Percentiles rank a stretch among this genome's conserved stretches.
phyloP scores from a whole-genome alignment of 2,329 filamentous ascomycete species.

The Sclerotinia sclerotiorum region DNA sequence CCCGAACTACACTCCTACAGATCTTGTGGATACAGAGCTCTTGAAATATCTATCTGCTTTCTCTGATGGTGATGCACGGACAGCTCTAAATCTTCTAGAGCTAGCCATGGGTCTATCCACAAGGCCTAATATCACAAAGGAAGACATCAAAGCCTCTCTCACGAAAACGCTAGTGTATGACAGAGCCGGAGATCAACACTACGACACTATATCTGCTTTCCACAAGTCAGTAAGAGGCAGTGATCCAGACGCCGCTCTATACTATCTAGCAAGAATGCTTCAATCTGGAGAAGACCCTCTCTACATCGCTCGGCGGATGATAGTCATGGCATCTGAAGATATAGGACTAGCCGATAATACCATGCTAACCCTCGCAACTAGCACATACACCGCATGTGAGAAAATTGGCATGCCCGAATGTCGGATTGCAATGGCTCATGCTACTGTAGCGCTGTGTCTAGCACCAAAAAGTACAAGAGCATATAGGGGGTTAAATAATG shows the following conservation, averaged over 20 bases:
- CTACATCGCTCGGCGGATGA: slow-evolving; percentile 87
- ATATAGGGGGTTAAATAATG: slow-evolving; percentile 80
- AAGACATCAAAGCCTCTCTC: slow-evolving; percentile 75
- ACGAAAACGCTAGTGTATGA: slow-evolving; percentile 96
- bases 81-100: slow-evolving; percentile 88
- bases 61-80: slow-evolving; percentile 88
- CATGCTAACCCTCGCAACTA: slow-evolving; percentile 79
- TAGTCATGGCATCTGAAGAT: slow-evolving; percentile 94
- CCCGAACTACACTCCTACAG: slow-evolving; percentile 42
- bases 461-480: slow-evolving; percentile 84
- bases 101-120: slow-evolving; percentile 76
- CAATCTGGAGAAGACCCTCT: slow-evolving; percentile 91
- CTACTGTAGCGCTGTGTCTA: slow-evolving; percentile 74
- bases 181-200: slow-evolving; percentile 91
- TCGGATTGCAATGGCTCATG: slow-evolving; percentile 87
- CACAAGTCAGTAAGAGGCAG: slow-evolving; percentile 92
- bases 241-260: slow-evolving; percentile 83
- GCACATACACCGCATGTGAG: slow-evolving; percentile 82
- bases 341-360: slow-evolving; percentile 85
- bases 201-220: slow-evolving; percentile 95
- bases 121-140: slow-evolving; percentile 65
- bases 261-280: slow-evolving; percentile 95
- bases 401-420: slow-evolving; percentile 96
- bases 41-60: slow-evolving; percentile 81
- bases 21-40: slow-evolving; percentile 74